These are phyloP conservation scores for Penicillium janthinellum DNA, from an alignment of 2,329 filamentous ascomycete species.

Conservation along the genomic window DNA sequence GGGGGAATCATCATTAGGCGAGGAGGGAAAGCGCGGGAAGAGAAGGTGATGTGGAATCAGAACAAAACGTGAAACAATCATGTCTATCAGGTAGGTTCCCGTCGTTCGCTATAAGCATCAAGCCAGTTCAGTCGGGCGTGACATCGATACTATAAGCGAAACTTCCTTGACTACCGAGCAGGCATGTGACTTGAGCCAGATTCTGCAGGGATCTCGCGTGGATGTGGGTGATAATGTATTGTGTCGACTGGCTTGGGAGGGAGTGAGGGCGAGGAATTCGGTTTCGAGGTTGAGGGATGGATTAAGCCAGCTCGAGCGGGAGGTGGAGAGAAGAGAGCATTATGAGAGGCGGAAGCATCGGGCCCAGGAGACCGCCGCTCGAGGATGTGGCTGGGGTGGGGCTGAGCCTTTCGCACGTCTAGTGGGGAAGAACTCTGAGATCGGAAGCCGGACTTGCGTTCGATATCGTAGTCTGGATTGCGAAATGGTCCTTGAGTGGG, in stretches of 20 bases:
- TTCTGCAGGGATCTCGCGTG: conserved; percentile 32
- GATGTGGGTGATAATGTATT: conserved; percentile 33
- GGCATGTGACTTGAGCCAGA: conserved; percentile 36
- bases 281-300: conserved; percentile 31
- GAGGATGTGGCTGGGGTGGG: conserved; percentile 24
- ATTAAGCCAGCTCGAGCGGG: conserved; percentile 40
- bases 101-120: not conserved
- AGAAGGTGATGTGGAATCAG: conserved; percentile 12
- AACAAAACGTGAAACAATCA: conserved; percentile 7
- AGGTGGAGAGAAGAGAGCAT: conserved; percentile 38
- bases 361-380: conserved; percentile 32
- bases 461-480: conserved; percentile 38
- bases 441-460: conserved; percentile 39
- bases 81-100: not conserved
- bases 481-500: conserved; percentile 28
- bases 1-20: conserved; percentile 23
- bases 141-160: not conserved
- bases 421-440: conserved; percentile 43
- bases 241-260: conserved; percentile 34
- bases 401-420: conserved; percentile 43
- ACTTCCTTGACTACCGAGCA: conserved; percentile 29
- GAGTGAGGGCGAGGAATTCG: conserved; percentile 36
- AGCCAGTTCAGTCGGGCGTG: not conserved
- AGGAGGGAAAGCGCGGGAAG: not conserved
- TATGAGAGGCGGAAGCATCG: conserved; percentile 26